Evolutionary conservation across 106 monocot species (phyloP).

Genomic region (Allium fistulosum): DNA sequence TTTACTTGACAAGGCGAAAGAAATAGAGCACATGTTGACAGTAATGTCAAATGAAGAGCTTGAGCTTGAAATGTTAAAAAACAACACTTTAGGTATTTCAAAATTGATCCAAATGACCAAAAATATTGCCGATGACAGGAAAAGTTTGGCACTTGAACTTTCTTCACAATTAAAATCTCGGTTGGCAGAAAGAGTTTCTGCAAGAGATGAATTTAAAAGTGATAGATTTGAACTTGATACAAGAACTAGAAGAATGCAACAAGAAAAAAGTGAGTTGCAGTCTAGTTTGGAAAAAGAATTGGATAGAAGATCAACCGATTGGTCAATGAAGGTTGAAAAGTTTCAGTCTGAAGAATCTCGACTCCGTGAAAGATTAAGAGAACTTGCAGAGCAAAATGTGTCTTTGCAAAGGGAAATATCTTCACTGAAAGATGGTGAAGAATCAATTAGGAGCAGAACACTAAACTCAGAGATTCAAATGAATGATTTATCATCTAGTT

Average conservation of each 20-base stretch:
- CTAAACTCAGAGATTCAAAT: conserved; percentile 46
- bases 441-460: conserved; percentile 22
- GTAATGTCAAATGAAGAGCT: conserved; percentile 32
- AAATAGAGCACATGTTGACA: conserved; percentile 36
- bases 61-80: conserved; percentile 22
- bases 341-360: conserved; percentile 78
- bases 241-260: conserved; percentile 75
- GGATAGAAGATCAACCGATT: conserved; percentile 72
- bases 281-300: conserved; percentile 68
- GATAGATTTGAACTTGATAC: conserved; percentile 53
- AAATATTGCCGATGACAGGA: conserved; percentile 47
- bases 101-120: conserved; percentile 38
- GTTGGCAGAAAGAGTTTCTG: conserved; percentile 50
- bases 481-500: conserved; percentile 29
- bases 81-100: conserved; percentile 16
- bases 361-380: conserved; percentile 74
- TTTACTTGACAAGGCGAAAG: conserved; percentile 46
- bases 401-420: conserved; percentile 82
- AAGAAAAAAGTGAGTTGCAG: conserved; percentile 76
- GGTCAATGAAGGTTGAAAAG: conserved; percentile 73
- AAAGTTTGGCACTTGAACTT: conserved; percentile 52
- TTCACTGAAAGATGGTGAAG: conserved; percentile 47
- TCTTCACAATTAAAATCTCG: conserved; percentile 54
- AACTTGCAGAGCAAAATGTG: conserved; percentile 91
- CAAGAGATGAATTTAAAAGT: conserved; percentile 45